Evolutionary conservation across 2,329 filamentous ascomycete species (phyloP).

Genomic region (Corinectria fuckeliana): DNA sequence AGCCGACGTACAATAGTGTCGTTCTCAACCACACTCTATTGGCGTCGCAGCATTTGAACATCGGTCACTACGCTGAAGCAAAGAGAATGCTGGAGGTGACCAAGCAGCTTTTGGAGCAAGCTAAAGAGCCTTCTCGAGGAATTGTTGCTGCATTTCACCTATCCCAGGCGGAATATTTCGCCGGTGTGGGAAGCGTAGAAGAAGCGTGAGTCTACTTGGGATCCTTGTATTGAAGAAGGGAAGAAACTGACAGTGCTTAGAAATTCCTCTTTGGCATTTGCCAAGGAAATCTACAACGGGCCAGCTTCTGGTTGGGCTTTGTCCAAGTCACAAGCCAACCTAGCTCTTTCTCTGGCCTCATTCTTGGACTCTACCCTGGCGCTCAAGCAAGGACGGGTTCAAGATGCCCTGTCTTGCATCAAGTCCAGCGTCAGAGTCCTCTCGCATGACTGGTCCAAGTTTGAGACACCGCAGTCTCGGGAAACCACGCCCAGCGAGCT

Average conservation of each 20-base stretch:
- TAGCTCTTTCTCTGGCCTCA: constrained; percentile 40
- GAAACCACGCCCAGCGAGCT: constrained; percentile 32
- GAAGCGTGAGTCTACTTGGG: constrained; percentile 56
- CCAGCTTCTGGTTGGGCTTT: constrained; percentile 43
- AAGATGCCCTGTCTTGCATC: constrained; percentile 63
- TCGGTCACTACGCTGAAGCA: constrained; percentile 60
- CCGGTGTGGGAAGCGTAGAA: constrained; percentile 69
- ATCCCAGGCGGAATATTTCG: constrained; percentile 75
- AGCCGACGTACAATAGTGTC: constrained; percentile 47
- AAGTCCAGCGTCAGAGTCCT: constrained; percentile 63
- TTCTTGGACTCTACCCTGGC: constrained; percentile 71
- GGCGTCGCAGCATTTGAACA: constrained; percentile 59
- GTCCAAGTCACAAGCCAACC: constrained; percentile 43
- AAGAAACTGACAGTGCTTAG: constrained; percentile 29
- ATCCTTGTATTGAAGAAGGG: neutral
- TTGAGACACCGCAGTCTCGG: constrained; percentile 47
- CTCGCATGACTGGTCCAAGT: constrained; percentile 61
- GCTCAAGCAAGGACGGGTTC: constrained; percentile 65
- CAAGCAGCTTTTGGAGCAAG: constrained; percentile 52
- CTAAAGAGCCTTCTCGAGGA: constrained; percentile 47
- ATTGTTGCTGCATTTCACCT: constrained; percentile 66
- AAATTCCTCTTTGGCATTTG: constrained; percentile 44
- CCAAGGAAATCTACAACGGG: constrained; percentile 46
- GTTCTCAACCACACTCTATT: constrained; percentile 55
- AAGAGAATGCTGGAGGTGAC: constrained; percentile 63